A percentile compares a stretch with the other conserved stretches of the same genome.
These are phyloP conservation scores for Gentiana straminea DNA, from an alignment of 257 asterid species.

Conservation along the genomic window DNA sequence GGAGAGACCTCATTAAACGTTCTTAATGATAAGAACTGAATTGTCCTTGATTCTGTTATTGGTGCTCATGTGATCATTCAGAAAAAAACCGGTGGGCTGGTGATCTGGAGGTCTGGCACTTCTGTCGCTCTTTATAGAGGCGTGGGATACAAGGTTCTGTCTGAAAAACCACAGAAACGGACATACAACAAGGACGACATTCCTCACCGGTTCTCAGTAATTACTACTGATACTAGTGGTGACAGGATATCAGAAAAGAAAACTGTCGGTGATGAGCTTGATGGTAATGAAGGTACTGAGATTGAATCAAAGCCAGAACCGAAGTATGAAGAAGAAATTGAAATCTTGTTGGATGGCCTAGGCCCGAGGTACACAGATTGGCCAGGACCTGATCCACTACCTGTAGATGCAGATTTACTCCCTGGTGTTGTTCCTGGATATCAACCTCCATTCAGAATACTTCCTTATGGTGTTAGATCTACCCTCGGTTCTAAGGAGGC, in stretches of 20 bases:
- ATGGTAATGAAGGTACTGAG: constrained; percentile 15
- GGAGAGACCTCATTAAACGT: not conserved
- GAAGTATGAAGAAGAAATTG: constrained; percentile 72
- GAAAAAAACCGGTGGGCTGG: constrained; percentile 97
- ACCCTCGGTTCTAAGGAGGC: constrained; percentile 61
- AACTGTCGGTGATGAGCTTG: constrained; percentile 13
- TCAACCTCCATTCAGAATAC: constrained; percentile 77
- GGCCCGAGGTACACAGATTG: constrained; percentile 91
- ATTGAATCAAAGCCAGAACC: constrained; percentile 37
- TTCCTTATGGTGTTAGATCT: constrained; percentile 86
- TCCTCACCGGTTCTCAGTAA: constrained; percentile 19
- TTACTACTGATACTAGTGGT: constrained; percentile 16
- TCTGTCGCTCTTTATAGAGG: constrained; percentile 86
- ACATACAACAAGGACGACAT: constrained; percentile 27
- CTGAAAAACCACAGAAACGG: constrained; percentile 27
- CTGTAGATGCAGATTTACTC: constrained; percentile 95
- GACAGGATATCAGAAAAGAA: constrained; percentile 18
- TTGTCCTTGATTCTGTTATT: constrained; percentile 7
- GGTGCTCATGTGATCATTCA: constrained; percentile 26
- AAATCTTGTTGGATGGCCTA: constrained; percentile 51
- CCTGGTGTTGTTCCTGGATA: constrained; percentile 59
- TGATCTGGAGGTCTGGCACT: constrained; percentile 94
- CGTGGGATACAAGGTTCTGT: constrained; percentile 44
- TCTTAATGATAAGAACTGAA: not conserved
- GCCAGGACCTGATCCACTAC: constrained; percentile 89